phyloP scores from a whole-genome alignment of 2,329 filamentous ascomycete genomes.

The Diaporthe caulivora region DNA sequence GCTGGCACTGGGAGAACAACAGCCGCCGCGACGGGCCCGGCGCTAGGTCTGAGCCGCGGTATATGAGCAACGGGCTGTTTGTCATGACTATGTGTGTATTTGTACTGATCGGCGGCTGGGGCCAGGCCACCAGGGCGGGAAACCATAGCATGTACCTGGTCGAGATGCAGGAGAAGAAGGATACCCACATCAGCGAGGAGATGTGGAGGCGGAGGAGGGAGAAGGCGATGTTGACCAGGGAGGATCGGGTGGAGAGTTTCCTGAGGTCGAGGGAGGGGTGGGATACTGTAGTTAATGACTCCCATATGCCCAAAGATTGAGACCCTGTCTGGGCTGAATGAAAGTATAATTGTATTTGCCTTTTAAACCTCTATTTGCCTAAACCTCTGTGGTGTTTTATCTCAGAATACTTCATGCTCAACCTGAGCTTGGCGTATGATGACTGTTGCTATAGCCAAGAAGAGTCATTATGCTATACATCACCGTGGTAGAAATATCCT shows the following conservation, averaged over 20 bases:
- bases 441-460: too few relatives aligned
- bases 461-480: neutral
- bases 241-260: conserved; percentile 82
- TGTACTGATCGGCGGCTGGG: conserved; percentile 76
- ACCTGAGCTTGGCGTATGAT: too few relatives aligned
- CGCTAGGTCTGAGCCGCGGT: conserved; percentile 66
- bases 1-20: conserved; percentile 70
- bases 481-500: too few relatives aligned
- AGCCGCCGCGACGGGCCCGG: conserved; percentile 54
- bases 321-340: neutral
- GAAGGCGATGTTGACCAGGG: conserved; percentile 64
- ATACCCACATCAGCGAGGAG: conserved; percentile 74
- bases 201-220: conserved; percentile 66
- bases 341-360: neutral
- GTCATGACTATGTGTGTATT: conserved; percentile 77
- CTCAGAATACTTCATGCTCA: neutral
- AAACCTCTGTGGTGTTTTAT: neutral
- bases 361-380: neutral
- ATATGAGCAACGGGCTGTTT: conserved; percentile 85
- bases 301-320: conserved; percentile 30
- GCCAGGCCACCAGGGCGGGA: conserved; percentile 78
- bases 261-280: conserved; percentile 75
- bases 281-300: conserved; percentile 41
- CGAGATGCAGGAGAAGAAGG: conserved; percentile 75
- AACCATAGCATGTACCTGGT: conserved; percentile 72